Conservation (phyloP, 1,139 yeast species). For the Geotrichum macrosporum region DNA sequence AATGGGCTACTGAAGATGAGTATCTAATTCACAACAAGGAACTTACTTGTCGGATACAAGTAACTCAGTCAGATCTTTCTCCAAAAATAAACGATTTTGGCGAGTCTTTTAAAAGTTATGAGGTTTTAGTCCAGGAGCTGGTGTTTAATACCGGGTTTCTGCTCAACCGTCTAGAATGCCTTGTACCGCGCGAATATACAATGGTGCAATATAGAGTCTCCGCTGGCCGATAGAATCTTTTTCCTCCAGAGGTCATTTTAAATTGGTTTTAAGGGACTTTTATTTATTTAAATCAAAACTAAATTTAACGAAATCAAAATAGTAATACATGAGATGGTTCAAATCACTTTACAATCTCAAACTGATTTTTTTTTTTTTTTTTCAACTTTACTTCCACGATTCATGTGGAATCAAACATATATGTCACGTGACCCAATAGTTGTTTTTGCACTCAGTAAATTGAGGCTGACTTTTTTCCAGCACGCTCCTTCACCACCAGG, state of each 20-base stretch:
- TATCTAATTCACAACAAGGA: constrained; percentile 25
- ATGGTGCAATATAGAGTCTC: constrained; percentile 14
- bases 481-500: no score
- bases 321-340: no score
- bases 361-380: no score
- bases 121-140: constrained; percentile 25
- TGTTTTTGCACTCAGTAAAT: no score
- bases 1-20: constrained; percentile 26
- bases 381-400: no score
- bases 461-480: no score
- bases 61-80: constrained; percentile 17
- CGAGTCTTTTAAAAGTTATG: constrained; percentile 23
- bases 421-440: no score
- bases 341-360: no score
- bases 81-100: constrained; percentile 22
- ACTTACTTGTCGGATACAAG: constrained; percentile 25
- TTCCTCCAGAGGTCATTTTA: not conserved
- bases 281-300: not conserved
- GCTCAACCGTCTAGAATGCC: constrained; percentile 18
- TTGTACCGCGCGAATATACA: not conserved
- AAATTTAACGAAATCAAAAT: no score
- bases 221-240: not conserved
- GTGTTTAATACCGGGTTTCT: constrained; percentile 26
- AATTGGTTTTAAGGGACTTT: not conserved
- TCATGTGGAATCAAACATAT: no score